Evolutionary conservation across 352 stramenopile genomes (phyloP), one percentile per base, ranked within the genome.

Genomic region (Globisporangium paroecandrum): DNA sequence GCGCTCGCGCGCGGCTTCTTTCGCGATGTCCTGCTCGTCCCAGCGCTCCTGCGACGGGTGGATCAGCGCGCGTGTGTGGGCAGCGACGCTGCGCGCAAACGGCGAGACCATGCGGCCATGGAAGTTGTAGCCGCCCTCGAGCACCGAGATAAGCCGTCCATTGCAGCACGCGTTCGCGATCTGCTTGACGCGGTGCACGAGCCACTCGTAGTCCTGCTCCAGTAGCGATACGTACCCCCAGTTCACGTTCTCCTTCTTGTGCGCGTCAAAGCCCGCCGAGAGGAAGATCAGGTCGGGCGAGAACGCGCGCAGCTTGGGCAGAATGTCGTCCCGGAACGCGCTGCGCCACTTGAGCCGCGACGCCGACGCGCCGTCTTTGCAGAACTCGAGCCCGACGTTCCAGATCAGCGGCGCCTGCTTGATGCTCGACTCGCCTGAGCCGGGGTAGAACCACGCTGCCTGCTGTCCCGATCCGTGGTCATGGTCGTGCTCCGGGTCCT

Each of bases 71-170:
- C 83, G 84, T 15, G 84, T 74, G 46, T 94, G 85, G 0, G 85
- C 84, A 4, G 86, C 85, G 7, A 94, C 84, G 53, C 83, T 94
- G 43, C 87, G 79, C 9, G 85, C 87, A 49, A 96, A 94, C 20
- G 85, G 81, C 10, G 87, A 95, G 9, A 93, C 78, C 71, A 96
- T 85, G 27, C 83, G 87, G 3, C 83, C 87, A 59, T 96, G 81
- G 57, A 93, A 92, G 56, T 95, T 96, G 77, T 96, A 96, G 67
- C 89, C 89, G 34, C 89, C 89, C 55, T 96, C 89, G 10, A 96
- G 73, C 47, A 96, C 89, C 24, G 86, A 95, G 54, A 96, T 85
- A 55, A 96, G 64, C 1, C 87, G 74, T 13, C 89, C 89, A 9
- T 90, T 54, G 62, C 87, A 92, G 58, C 78, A 90, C 20, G 71